A percentile compares a stretch with the other conserved stretches of the same genome.
phyloP scores from a whole-genome alignment of 805 yeast species.

The Kodamaea leandrae region DNA sequence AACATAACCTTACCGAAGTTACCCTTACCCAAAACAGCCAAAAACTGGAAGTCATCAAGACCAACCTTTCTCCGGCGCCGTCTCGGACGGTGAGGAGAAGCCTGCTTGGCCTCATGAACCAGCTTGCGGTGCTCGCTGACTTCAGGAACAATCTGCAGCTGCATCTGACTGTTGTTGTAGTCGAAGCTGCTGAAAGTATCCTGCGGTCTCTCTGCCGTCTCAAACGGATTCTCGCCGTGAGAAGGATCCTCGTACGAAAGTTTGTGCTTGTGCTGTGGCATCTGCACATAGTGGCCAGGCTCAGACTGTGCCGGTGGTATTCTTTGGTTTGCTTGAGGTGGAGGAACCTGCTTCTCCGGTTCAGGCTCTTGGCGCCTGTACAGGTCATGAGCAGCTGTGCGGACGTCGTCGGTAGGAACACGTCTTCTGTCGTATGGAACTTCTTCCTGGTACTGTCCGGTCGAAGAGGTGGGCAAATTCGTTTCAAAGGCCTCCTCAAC shows the following conservation, averaged over 20 bases:
- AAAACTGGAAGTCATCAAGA: conserved; percentile 87
- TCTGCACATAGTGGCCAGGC: conserved; percentile 7
- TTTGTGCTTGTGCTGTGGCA: conserved; percentile 10
- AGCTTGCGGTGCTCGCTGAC: conserved; percentile 3
- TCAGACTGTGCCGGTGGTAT: background rate
- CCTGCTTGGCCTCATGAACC: conserved; percentile 1
- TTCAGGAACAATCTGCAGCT: conserved; percentile 17
- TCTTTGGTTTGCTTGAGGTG: background rate
- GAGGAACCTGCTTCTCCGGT: conserved; percentile 3
- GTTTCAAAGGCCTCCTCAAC: conserved; percentile 13
- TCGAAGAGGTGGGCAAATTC: conserved; percentile 30
- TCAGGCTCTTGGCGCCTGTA: conserved; percentile 14
- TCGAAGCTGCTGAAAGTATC: conserved; percentile 24
- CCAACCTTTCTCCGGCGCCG: conserved; percentile 72
- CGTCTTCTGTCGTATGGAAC: conserved; percentile 21
- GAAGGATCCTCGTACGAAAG: conserved; percentile 11
- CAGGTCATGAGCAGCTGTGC: conserved; percentile 4
- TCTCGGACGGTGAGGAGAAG: conserved; percentile 20
- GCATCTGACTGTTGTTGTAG: conserved; percentile 23
- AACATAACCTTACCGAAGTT: conserved; percentile 98
- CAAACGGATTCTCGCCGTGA: conserved; percentile 9
- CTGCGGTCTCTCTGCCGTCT: conserved; percentile 6
- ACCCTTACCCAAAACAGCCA: conserved; percentile 97
- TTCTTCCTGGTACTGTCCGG: conserved; percentile 27
- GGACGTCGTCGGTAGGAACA: conserved; percentile 18